phyloP scores from a whole-genome alignment of 129 eudicot genomes.

The Lactuca sativa region DNA sequence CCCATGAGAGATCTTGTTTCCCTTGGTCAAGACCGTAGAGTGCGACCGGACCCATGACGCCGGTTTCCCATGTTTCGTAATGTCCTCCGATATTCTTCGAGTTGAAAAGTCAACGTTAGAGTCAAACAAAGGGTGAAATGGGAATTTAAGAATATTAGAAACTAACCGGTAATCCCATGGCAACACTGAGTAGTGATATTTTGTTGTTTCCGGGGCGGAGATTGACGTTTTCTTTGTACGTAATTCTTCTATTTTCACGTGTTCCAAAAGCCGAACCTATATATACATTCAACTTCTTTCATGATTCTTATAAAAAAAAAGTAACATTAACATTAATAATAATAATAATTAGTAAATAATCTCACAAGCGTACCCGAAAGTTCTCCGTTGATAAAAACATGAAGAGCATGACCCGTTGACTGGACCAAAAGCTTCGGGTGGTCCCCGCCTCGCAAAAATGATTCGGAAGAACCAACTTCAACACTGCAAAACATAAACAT shows the following conservation, averaged over 20 bases:
- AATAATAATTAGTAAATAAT: background rate
- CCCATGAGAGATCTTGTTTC: slow-evolving; percentile 59
- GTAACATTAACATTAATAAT: no score
- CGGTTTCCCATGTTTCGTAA: slow-evolving; percentile 67
- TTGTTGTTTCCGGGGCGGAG: slow-evolving; percentile 72
- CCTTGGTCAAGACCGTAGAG: slow-evolving; percentile 66
- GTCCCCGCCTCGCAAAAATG: slow-evolving; percentile 66
- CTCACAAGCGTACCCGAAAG: slow-evolving; percentile 55
- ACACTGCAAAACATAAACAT: slow-evolving; percentile 45
- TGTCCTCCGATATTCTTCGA: slow-evolving; percentile 69
- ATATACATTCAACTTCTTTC: slow-evolving; percentile 6
- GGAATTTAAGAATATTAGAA: slow-evolving; percentile 2
- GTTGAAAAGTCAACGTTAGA: background rate
- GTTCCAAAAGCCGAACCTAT: slow-evolving; percentile 87
- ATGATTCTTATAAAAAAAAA: background rate
- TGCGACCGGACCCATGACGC: slow-evolving; percentile 64
- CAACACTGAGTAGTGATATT: slow-evolving; percentile 80
- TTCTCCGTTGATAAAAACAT: slow-evolving; percentile 77
- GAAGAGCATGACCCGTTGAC: slow-evolving; percentile 88
- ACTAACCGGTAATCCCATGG: slow-evolving; percentile 92
- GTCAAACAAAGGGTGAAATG: background rate
- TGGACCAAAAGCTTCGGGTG: slow-evolving; percentile 68
- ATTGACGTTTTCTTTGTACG: slow-evolving; percentile 53
- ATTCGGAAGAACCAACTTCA: slow-evolving; percentile 70
- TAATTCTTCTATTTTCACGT: slow-evolving; percentile 61